Conservation (phyloP, 345 rosid species). For the Dimocarpus longan region DNA sequence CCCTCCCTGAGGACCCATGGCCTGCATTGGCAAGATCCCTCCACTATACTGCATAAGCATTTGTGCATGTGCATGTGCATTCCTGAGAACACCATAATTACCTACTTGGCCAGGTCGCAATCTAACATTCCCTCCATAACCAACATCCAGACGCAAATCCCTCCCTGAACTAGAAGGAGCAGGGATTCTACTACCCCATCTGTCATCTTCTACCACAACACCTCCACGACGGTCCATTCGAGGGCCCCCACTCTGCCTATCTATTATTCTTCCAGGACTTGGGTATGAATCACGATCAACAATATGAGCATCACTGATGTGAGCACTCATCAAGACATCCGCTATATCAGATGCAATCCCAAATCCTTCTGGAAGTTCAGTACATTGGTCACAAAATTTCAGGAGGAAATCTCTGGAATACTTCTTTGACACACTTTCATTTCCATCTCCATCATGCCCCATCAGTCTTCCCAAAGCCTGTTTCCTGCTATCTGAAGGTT, state of each 20-base stretch:
- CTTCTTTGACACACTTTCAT: slow-evolving; percentile 54
- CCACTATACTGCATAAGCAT: slow-evolving; percentile 44
- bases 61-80: slow-evolving; percentile 66
- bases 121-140: slow-evolving; percentile 50
- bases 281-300: slow-evolving; percentile 59
- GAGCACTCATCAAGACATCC: slow-evolving; percentile 39
- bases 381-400: slow-evolving; percentile 69
- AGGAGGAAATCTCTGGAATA: slow-evolving; percentile 95
- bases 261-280: slow-evolving; percentile 60
- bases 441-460: slow-evolving; percentile 40
- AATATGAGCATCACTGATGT: slow-evolving; percentile 42
- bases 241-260: slow-evolving; percentile 63
- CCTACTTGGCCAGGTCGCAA: slow-evolving; percentile 77
- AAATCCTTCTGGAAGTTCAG: slow-evolving; percentile 72
- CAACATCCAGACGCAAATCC: slow-evolving; percentile 48
- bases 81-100: slow-evolving; percentile 70
- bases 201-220: slow-evolving; percentile 61
- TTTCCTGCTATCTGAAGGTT: slow-evolving; percentile 39
- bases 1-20: slow-evolving; percentile 65
- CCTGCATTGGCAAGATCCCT: slow-evolving; percentile 73
- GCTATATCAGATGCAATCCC: slow-evolving; percentile 51
- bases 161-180: slow-evolving; percentile 56
- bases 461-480: slow-evolving; percentile 31
- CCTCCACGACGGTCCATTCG: slow-evolving; percentile 76
- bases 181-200: slow-evolving; percentile 56